Base-by-base conservation (phyloP, 805 yeast genomes). In the Suhomyces kilbournensis region DNA sequence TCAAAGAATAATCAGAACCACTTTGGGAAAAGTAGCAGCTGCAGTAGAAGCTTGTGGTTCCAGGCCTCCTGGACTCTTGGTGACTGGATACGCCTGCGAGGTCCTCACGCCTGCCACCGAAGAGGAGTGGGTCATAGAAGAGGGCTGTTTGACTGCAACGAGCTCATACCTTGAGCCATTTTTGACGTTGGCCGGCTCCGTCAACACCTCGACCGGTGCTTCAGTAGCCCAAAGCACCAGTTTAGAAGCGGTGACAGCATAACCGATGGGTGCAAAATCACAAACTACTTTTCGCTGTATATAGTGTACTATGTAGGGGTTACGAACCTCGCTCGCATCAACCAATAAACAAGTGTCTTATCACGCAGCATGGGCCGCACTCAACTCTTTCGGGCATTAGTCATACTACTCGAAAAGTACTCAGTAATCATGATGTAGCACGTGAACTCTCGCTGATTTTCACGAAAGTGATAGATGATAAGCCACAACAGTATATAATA, bases 11-110 rank as follows among this genome's bases (percentile, higher is more conserved):
- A 83, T 91, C 3, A 75, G 96, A 56, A 88, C 97, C 0, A 79
- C 82, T 0, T 70, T 93, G 44, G 75, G 76, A 48, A 71, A 86
- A 56, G 82, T 90, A 1, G 86, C 86, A 0, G 84, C 78, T 43
- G 96, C 94, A 1, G 81, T 90, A 1, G 86, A 86, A 56, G 81
- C 81, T 26, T 79, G 83, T 44, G 97, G 97, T 0, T 85, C 94
- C 10, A 76, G 97, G 56, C 98, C 98, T 0, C 98, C 98, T 0
- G 98, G 98, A 0, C 72, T 93, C 50, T 74, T 93, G 42, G 86
- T 93, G 2, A 80, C 90, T 1, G 98, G 98, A 0, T 75, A 79
- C 56, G 86, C 93, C 0, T 92, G 97, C 59, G 78, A 78, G 9
- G 85, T 83, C 0, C 65, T 83, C 15, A 60, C 62, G 28, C 55